Evolutionary conservation across 2,329 filamentous ascomycete species (phyloP).

Genomic region (Epichloe scottii): DNA sequence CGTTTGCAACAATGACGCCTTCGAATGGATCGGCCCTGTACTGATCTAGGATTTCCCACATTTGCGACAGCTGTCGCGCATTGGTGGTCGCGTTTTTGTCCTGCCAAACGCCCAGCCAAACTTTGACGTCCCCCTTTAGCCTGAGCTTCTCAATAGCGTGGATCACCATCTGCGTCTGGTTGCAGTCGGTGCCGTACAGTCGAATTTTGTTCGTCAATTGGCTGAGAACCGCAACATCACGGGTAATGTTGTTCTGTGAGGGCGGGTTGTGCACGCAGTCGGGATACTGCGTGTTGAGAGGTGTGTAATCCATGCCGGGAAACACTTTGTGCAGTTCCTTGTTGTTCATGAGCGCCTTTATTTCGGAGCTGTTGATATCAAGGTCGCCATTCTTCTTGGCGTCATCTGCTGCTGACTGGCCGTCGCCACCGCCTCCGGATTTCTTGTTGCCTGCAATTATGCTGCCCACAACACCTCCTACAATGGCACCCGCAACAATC

Average conservation of each 20-base stretch:
- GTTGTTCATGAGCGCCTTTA: constrained; percentile 73
- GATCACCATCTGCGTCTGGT: constrained; percentile 89
- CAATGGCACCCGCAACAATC: constrained; percentile 57
- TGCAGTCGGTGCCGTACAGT: constrained; percentile 92
- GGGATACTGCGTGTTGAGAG: constrained; percentile 81
- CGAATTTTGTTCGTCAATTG: constrained; percentile 82
- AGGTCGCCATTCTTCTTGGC: constrained; percentile 54
- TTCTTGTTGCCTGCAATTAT: constrained; percentile 45
- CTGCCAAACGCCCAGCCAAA: constrained; percentile 94
- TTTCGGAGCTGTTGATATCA: constrained; percentile 60
- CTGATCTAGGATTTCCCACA: constrained; percentile 69
- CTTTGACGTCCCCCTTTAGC: constrained; percentile 60
- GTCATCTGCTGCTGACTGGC: constrained; percentile 46
- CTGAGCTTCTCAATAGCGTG: constrained; percentile 66
- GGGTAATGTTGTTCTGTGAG: constrained; percentile 87
- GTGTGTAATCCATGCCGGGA: constrained; percentile 90
- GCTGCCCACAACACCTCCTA: constrained; percentile 62
- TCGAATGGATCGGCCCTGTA: constrained; percentile 61
- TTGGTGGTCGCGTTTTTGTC: constrained; percentile 77
- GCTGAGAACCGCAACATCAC: constrained; percentile 78
- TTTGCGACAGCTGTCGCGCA: constrained; percentile 64
- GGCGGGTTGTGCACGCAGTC: constrained; percentile 65
- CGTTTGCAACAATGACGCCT: constrained; percentile 71
- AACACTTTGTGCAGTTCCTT: constrained; percentile 80
- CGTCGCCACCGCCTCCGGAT: constrained; percentile 9